Base-by-base conservation (phyloP, 1,284 basidiomycete species). In the Moniliella sp. region DNA sequence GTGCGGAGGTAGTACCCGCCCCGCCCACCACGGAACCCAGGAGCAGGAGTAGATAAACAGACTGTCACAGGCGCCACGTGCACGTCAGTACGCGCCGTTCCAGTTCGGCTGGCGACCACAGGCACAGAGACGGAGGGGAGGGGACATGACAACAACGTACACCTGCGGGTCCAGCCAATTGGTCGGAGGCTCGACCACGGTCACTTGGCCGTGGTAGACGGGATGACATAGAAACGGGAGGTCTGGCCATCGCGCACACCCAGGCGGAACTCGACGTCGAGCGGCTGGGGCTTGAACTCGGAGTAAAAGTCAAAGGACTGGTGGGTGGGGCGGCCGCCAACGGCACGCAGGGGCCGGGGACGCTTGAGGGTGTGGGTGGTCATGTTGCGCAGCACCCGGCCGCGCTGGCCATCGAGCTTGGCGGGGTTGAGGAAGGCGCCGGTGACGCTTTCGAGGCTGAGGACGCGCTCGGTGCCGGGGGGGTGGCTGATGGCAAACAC, bases 211-310 rank as follows among this genome's bases (percentile, higher is more conserved):
- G 13, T 41, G 42, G n/a, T n/a, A n/a, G n/a, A n/a, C n/a, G n/a
- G n/a, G n/a, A n/a, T n/a, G n/a, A n/a, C n/a, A n/a, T n/a, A n/a
- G n/a, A n/a, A n/a, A n/a, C n/a, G n/a, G n/a, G n/a, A n/a, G n/a
- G n/a, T n/a, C n/a, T n/a, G 18, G 18, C 18, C 25, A 17, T 31
- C 29, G 4, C 18, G 21, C 18, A 31, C 12, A 3, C 12, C 18
- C n/a, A 31, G 18, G 4, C 29, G 29, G 11, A 31, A 21, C 29
- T 31, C 29, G n/a, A 31, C 25, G 12, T 31, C 29, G 5, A 31
- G n/a, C n/a, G n/a, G n/a, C n/a, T 53, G 48, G 8, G 55, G 55
- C 39, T 53, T 52, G 42, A 58, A 56, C 29, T 58, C 55, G 18
- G 55, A 48, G 12, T 41, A 51, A 32, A 58, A 52, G 37, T 57